Evolutionary conservation across 805 yeast genomes (phyloP), one percentile per base, ranked within the genome.

Genomic region (Wilhelminamyces savonicus): DNA sequence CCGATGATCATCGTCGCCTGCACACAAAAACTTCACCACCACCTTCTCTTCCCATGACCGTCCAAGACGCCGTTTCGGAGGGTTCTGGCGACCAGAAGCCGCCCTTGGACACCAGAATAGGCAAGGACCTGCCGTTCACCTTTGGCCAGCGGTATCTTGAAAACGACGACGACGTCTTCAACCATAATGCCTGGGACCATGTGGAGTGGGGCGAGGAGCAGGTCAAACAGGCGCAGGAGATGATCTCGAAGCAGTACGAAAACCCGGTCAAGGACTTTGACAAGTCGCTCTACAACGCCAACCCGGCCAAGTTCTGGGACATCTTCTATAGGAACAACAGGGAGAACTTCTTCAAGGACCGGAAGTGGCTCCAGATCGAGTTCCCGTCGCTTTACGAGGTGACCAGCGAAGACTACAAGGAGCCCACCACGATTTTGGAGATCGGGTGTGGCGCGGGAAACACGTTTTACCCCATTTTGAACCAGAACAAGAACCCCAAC

Each of bases 361-460:
- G 98, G 44, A 88, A 85, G 50, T 92, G 98, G 98, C 66, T 92
- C 36, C 86, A 84, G 51, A 81, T 90, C 27, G 98, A 92, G 59
- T 92, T 92, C 40, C 98, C 98, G 1, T 62, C 74, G 10, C 58
- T 92, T 21, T 90, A 82, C 49, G 80, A 78, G 37, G 82, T 85
- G 5, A 85, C 95, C 3, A 44, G 43, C 12, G 74, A 76, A 38
- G 70, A 73, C 15, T 82, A 78, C 41, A 68, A 79, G 5, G 82
- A 86, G n/a, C 74, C 80, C 4, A 69, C 70, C 14, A 76, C 79
- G 3, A 80, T 92, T 20, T 68, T 92, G 32, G 98, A 92, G 56
- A 81, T 92, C 27, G 98, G 98, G 3, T 92, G 98, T 60, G 98
- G 98, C 33, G 97, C 96, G 4, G 98, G 98, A 8, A 92, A 92